Evolutionary conservation across 106 monocot species (phyloP).

Genomic region (Vanilla planifolia): DNA sequence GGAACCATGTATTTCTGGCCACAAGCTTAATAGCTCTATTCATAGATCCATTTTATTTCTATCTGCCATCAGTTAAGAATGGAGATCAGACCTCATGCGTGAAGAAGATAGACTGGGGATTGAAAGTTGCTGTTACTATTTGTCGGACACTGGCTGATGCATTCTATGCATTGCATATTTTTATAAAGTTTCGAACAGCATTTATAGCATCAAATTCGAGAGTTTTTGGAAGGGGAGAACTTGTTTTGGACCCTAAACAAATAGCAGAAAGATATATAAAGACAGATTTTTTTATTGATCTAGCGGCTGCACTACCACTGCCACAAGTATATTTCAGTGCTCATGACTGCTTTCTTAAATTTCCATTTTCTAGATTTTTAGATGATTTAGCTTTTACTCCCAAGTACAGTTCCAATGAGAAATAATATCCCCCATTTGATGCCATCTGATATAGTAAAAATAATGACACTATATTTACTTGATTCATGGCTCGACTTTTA

Average conservation of each 20-base stretch:
- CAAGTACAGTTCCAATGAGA: too few relatives aligned
- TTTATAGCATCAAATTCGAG: conserved; percentile 76
- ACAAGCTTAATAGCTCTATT: conserved; percentile 57
- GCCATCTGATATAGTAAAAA: too few relatives aligned
- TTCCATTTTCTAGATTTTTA: too few relatives aligned
- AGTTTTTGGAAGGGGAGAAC: conserved; percentile 86
- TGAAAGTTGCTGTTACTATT: conserved; percentile 40
- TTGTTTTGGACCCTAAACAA: conserved; percentile 67
- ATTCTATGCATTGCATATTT: conserved; percentile 71
- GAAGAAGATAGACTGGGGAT: conserved; percentile 28
- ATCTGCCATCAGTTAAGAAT: conserved; percentile 35
- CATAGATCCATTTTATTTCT: conserved; percentile 65
- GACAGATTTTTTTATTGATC: conserved; percentile 70
- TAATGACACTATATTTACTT: too few relatives aligned
- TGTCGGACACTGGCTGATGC: conserved; percentile 44
- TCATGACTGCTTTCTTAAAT: too few relatives aligned
- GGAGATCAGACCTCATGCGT: conserved; percentile 29
- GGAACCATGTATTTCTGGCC: conserved; percentile 56
- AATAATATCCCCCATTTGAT: too few relatives aligned
- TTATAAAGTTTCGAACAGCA: conserved; percentile 77
- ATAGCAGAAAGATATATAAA: conserved; percentile 61
- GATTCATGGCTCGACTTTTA: too few relatives aligned
- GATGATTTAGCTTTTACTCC: too few relatives aligned
- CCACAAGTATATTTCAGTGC: conserved; percentile 91
- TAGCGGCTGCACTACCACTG: conserved; percentile 72